A percentile compares a stretch with the other conserved stretches of the same genome.
Evolutionary conservation across 2,329 filamentous ascomycete genomes (phyloP).

Genomic region (Zymoseptoria tritici): DNA sequence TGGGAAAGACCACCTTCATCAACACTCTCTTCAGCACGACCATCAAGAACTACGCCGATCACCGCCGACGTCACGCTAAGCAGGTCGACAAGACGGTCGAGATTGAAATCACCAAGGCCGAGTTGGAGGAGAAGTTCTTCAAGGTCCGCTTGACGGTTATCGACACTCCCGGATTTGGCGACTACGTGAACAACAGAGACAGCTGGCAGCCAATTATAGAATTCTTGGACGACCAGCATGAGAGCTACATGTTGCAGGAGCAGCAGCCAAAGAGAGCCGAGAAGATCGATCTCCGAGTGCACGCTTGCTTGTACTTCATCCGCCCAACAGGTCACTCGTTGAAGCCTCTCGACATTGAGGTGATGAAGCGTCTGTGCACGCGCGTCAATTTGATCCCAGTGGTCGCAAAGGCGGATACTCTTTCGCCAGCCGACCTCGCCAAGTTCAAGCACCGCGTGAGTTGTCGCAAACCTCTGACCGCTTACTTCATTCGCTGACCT

Average conservation of each 20-base stretch:
- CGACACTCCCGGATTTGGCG: slow-evolving; percentile 96
- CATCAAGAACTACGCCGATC: slow-evolving; percentile 99
- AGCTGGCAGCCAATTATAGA: slow-evolving; percentile 99
- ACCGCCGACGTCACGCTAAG: slow-evolving; percentile 98
- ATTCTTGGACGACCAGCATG: slow-evolving; percentile 99
- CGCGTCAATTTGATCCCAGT: slow-evolving; percentile 98
- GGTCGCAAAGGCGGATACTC: slow-evolving; percentile 95
- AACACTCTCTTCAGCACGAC: slow-evolving; percentile 99
- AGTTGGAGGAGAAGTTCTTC: slow-evolving; percentile 99
- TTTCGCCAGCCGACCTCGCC: slow-evolving; percentile 83
- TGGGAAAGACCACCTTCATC: slow-evolving; percentile 99
- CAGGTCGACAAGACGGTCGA: slow-evolving; percentile 99
- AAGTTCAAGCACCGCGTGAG: slow-evolving; percentile 92
- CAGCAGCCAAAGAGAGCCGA: slow-evolving; percentile 95
- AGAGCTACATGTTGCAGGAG: slow-evolving; percentile 99
- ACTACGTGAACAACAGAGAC: slow-evolving; percentile 99
- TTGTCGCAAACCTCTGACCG: slow-evolving; percentile 7
- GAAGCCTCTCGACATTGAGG: slow-evolving; percentile 98
- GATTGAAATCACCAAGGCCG: slow-evolving; percentile 99
- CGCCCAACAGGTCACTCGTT: slow-evolving; percentile 95
- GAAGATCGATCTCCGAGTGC: slow-evolving; percentile 98
- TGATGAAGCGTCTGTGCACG: slow-evolving; percentile 98
- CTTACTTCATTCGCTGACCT: slow-evolving; percentile 22
- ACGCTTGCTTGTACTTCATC: slow-evolving; percentile 98
- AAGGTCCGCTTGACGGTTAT: slow-evolving; percentile 99